Evolutionary conservation across 1,139 yeast genomes (phyloP).

Genomic region (Debaryomyces sp.): DNA sequence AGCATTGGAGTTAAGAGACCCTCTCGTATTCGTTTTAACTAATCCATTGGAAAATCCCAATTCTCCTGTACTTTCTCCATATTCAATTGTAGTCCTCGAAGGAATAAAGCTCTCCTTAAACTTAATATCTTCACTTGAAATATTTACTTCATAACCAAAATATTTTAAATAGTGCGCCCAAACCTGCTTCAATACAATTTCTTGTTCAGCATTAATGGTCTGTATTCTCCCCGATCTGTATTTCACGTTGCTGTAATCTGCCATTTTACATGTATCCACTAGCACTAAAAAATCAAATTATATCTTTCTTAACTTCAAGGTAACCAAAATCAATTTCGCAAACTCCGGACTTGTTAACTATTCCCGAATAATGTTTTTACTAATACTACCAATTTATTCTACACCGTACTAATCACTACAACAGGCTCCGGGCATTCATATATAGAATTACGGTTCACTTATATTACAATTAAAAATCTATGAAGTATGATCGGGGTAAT

Average conservation of each 20-base stretch:
- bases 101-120: conserved; percentile 39
- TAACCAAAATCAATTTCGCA: background rate
- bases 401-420: background rate
- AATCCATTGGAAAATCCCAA: conserved; percentile 27
- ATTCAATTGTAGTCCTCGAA: conserved; percentile 18
- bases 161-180: conserved; percentile 44
- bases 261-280: background rate
- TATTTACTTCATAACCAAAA: conserved; percentile 40
- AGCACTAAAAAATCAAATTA: background rate
- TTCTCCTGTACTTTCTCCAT: conserved; percentile 19
- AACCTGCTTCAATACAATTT: conserved; percentile 40
- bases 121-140: conserved; percentile 34
- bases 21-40: conserved; percentile 29
- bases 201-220: conserved; percentile 43
- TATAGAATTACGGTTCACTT: background rate
- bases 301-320: background rate
- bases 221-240: conserved; percentile 47
- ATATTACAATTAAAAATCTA: conserved; percentile 1
- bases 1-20: conserved; percentile 30
- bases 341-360: background rate
- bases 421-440: background rate
- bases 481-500: conserved; percentile 1
- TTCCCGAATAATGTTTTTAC: background rate
- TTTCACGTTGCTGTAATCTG: background rate
- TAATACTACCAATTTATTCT: background rate